Conservation (phyloP, 1,284 basidiomycete genomes). For the Cutaneotrichosporon mucoides region DNA sequence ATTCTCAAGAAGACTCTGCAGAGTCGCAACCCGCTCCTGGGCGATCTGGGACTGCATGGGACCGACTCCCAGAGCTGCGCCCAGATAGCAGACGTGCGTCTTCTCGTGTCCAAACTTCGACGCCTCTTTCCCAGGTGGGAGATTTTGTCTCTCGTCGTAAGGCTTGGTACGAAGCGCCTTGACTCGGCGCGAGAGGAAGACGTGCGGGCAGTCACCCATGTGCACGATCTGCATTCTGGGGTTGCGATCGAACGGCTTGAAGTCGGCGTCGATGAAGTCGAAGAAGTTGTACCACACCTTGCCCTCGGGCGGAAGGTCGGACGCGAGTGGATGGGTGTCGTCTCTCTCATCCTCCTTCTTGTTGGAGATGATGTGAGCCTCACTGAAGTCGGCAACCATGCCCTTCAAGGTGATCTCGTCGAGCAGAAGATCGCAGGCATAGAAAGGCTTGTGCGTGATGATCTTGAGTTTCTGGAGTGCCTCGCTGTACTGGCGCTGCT, state of each 20-base stretch:
- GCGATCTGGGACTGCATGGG: conserved; percentile 68
- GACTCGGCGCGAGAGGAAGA: conserved; percentile 71
- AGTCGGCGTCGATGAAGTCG: conserved; percentile 80
- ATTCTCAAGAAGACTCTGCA: conserved; percentile 21
- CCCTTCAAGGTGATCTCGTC: conserved; percentile 74
- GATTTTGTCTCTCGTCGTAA: conserved; percentile 14
- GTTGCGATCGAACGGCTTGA: conserved; percentile 55
- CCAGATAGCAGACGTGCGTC: conserved; percentile 80
- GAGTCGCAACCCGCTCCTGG: conserved; percentile 51
- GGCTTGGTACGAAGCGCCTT: conserved; percentile 38
- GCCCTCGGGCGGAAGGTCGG: conserved; percentile 28
- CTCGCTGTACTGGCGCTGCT: conserved; percentile 52
- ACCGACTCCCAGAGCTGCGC: conserved; percentile 60
- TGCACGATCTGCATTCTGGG: conserved; percentile 69
- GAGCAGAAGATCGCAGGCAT: conserved; percentile 82
- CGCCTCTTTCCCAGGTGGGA: conserved; percentile 46
- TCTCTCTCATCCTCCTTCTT: background rate
- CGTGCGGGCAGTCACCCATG: conserved; percentile 70
- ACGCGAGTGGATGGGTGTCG: conserved; percentile 12
- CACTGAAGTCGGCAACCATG: conserved; percentile 70
- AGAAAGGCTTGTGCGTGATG: conserved; percentile 73
- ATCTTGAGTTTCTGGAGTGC: conserved; percentile 28
- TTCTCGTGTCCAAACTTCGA: conserved; percentile 84
- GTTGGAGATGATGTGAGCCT: conserved; percentile 47
- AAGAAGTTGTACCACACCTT: conserved; percentile 71